These are phyloP conservation scores for Elaeagnus macrophylla DNA, from an alignment of 306 rosid species.

Conservation along the genomic window DNA sequence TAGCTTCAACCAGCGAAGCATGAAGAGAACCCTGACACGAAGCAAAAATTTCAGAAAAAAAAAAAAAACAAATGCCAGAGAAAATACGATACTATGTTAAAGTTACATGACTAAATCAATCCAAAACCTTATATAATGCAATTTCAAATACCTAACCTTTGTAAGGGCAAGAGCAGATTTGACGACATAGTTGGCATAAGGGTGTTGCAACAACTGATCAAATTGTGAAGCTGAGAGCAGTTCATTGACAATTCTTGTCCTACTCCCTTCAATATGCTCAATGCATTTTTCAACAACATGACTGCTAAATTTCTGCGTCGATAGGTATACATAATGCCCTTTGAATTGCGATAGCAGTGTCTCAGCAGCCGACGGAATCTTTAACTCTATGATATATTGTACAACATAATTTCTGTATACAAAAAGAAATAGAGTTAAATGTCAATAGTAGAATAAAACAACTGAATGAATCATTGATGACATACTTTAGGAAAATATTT, in stretches of 20 bases:
- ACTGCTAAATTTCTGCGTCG: constrained; percentile 61
- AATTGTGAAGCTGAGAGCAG: constrained; percentile 35
- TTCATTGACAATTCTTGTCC: constrained; percentile 46
- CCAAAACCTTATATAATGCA: too few relatives aligned
- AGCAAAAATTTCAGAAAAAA: neutral
- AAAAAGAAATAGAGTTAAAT: neutral
- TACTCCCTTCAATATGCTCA: constrained; percentile 28
- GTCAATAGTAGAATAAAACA: neutral
- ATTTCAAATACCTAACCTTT: constrained; percentile 33
- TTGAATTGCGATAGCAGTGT: constrained; percentile 38
- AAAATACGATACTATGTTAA: neutral
- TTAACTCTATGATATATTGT: constrained; percentile 48
- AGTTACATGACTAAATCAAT: too few relatives aligned
- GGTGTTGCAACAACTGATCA: constrained; percentile 57
- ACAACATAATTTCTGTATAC: constrained; percentile 62
- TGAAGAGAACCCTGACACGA: constrained; percentile 47
- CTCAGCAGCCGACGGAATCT: constrained; percentile 27
- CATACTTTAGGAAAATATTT: neutral
- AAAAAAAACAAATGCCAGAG: neutral
- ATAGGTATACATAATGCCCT: constrained; percentile 42
- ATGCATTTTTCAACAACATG: constrained; percentile 74
- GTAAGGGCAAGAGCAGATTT: constrained; percentile 43
- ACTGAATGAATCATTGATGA: neutral
- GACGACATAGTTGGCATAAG: constrained; percentile 69
- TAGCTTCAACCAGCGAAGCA: constrained; percentile 40